A percentile compares a stretch with the other conserved stretches of the same genome.
These are phyloP conservation scores for Camellia japonica DNA, from an alignment of 148 eudicot species.

Conservation along the genomic window DNA sequence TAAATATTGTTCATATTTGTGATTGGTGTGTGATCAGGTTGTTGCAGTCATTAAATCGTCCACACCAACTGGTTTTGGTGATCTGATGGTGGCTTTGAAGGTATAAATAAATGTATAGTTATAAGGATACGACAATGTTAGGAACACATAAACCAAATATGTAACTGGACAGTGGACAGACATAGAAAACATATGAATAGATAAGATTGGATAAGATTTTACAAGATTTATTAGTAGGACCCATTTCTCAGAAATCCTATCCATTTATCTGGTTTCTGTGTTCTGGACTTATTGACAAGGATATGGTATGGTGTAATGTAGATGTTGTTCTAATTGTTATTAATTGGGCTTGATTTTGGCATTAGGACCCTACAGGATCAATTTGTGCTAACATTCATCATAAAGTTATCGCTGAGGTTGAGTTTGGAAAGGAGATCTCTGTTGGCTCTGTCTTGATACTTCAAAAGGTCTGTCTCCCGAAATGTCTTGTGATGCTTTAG, in stretches of 20 bases:
- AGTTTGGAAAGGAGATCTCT: conserved; percentile 48
- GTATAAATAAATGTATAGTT: conserved; percentile 26
- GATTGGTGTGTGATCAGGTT: conserved; percentile 44
- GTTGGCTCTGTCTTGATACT: conserved; percentile 76
- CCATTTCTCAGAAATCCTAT: no score
- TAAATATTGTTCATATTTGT: background rate
- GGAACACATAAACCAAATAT: no score
- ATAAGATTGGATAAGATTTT: no score
- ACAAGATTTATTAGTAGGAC: no score
- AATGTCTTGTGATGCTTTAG: background rate
- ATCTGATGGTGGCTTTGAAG: conserved; percentile 67
- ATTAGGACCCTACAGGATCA: conserved; percentile 83
- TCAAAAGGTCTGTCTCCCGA: conserved; percentile 46
- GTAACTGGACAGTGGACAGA: no score
- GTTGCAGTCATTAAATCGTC: conserved; percentile 82
- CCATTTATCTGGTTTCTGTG: no score
- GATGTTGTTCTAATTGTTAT: background rate
- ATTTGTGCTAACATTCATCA: conserved; percentile 70
- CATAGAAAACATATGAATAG: no score
- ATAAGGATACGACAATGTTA: no score
- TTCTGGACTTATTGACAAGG: no score
- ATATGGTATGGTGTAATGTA: background rate
- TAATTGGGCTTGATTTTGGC: conserved; percentile 14
- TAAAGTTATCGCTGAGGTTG: conserved; percentile 52
- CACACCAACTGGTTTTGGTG: conserved; percentile 78